phyloP scores from a whole-genome alignment of 305 asterid genomes.

The Solanum hybrid region DNA sequence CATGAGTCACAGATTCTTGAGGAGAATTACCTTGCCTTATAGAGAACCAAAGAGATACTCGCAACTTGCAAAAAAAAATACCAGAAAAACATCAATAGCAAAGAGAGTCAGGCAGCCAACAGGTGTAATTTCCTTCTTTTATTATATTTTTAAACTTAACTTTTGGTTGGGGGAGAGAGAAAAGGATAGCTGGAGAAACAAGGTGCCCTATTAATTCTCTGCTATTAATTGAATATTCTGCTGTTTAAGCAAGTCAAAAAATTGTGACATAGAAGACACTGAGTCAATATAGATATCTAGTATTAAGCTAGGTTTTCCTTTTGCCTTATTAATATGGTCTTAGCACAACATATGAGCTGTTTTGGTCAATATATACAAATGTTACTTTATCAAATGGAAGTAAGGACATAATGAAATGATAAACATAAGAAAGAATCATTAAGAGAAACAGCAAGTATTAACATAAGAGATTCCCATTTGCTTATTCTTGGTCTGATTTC shows the following conservation, averaged over 20 bases:
- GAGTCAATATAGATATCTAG: neutral
- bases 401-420: neutral
- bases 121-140: neutral
- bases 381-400: neutral
- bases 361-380: neutral
- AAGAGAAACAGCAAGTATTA: neutral
- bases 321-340: neutral
- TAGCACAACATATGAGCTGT: neutral
- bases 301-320: neutral
- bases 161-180: neutral
- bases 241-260: neutral
- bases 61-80: neutral
- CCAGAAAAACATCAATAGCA: neutral
- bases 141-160: neutral
- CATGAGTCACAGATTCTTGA: neutral
- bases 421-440: neutral
- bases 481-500: neutral
- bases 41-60: neutral
- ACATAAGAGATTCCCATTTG: neutral
- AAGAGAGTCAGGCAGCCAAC: neutral
- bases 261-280: neutral
- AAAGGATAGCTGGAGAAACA: neutral
- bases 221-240: neutral
- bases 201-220: neutral
- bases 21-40: neutral